A percentile compares a stretch with the other conserved stretches of the same genome.
These are phyloP conservation scores for Phytopythium aichiense DNA, from an alignment of 352 stramenopile genomes.

Conservation along the genomic window DNA sequence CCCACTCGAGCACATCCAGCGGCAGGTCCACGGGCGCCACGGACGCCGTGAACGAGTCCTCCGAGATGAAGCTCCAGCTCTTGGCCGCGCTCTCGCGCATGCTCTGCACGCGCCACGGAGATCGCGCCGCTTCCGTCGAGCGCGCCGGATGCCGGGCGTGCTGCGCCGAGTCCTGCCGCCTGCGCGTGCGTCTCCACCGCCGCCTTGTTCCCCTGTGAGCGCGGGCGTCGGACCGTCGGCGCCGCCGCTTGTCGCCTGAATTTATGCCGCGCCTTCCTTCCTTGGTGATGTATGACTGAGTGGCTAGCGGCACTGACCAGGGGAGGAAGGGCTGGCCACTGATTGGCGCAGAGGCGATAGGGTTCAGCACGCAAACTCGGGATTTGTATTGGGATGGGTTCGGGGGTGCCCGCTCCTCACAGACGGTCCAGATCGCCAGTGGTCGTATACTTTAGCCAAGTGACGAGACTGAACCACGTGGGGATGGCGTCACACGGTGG, in stretches of 20 bases:
- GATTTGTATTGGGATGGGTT: conserved; percentile 5
- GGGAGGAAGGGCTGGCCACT: not conserved
- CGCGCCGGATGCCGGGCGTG: no score
- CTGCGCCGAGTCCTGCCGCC: no score
- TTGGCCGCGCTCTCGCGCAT: conserved; percentile 30
- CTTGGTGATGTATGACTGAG: not conserved
- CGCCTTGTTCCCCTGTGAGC: not conserved
- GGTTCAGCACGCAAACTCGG: conserved; percentile 4
- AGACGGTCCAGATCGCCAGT: not conserved
- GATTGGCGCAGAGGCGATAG: not conserved
- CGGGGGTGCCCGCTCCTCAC: conserved; percentile 4
- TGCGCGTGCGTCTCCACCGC: no score
- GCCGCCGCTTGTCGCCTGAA: not conserved
- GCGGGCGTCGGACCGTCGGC: not conserved
- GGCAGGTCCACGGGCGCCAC: conserved; percentile 24
- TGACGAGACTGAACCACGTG: not conserved
- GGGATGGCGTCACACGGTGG: no score
- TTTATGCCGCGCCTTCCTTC: not conserved
- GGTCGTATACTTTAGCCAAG: not conserved
- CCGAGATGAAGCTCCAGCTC: conserved; percentile 82
- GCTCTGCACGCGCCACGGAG: not conserved
- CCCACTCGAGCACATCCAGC: conserved; percentile 41
- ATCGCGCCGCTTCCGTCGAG: not conserved
- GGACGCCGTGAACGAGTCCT: conserved; percentile 54
- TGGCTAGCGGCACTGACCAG: not conserved